phyloP scores from a whole-genome alignment of 306 rosid genomes.

The Pueraria montana region DNA sequence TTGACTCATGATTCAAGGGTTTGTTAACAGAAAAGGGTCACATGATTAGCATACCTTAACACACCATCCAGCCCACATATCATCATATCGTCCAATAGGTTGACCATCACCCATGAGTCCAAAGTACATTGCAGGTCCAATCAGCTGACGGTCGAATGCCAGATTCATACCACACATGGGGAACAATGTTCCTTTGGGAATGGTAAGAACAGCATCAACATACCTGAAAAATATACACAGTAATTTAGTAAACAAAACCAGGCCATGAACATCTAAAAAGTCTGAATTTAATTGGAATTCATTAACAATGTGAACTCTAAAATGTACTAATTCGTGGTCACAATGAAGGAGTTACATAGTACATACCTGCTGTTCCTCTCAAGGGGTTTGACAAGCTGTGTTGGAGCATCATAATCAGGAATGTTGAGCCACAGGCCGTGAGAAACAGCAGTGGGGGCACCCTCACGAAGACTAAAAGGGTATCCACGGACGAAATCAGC shows the following conservation, averaged over 20 bases:
- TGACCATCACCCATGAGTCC: slow-evolving; percentile 99
- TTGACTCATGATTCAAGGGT: not conserved
- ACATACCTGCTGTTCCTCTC: slow-evolving; percentile 84
- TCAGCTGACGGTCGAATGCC: slow-evolving; percentile 81
- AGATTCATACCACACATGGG: slow-evolving; percentile 98
- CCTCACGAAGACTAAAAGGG: slow-evolving; percentile 88
- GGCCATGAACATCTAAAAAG: not conserved
- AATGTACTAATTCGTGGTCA: not conserved
- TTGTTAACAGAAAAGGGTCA: slow-evolving; percentile 8
- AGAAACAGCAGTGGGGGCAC: slow-evolving; percentile 80
- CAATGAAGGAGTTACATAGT: not conserved
- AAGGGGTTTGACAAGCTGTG: slow-evolving; percentile 88
- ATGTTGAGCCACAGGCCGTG: slow-evolving; percentile 96
- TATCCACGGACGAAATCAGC: slow-evolving; percentile 92
- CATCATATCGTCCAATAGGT: slow-evolving; percentile 91
- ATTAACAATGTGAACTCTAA: not conserved
- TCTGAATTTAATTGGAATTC: not conserved
- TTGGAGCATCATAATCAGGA: slow-evolving; percentile 92
- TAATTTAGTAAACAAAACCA: slow-evolving; percentile 2
- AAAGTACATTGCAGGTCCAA: slow-evolving; percentile 95
- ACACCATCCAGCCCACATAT: slow-evolving; percentile 99
- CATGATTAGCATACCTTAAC: slow-evolving; percentile 65
- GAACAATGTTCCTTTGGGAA: slow-evolving; percentile 85
- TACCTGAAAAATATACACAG: slow-evolving; percentile 54
- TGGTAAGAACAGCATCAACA: slow-evolving; percentile 87